Conservation (phyloP, 257 asterid species). For the Asclepias syriaca region DNA sequence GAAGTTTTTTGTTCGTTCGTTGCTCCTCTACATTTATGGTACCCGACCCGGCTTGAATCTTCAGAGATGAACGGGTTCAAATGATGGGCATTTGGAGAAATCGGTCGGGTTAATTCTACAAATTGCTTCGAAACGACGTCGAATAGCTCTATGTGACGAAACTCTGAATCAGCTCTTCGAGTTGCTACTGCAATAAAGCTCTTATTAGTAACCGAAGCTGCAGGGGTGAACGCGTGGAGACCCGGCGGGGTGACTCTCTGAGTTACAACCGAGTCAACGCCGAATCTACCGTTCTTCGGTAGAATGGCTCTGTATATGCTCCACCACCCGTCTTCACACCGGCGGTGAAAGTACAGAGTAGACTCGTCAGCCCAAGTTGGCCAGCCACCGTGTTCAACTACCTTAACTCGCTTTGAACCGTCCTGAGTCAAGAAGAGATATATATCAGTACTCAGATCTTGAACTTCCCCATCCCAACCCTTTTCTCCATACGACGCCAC, state of each 20-base stretch:
- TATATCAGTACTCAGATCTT: slow-evolving; percentile 67
- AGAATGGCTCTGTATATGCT: slow-evolving; percentile 60
- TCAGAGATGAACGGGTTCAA: slow-evolving; percentile 73
- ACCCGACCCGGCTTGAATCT: slow-evolving; percentile 54
- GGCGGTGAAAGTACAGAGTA: slow-evolving; percentile 71
- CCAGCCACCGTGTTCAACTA: slow-evolving; percentile 90
- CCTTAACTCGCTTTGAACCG: slow-evolving; percentile 70
- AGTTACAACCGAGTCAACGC: slow-evolving; percentile 34
- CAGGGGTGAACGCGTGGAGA: slow-evolving; percentile 89
- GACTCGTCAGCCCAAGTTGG: slow-evolving; percentile 84
- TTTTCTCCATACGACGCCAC: slow-evolving; percentile 69
- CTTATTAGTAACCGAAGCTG: slow-evolving; percentile 46
- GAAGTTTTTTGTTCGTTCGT: slow-evolving; percentile 24
- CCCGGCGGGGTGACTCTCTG: slow-evolving; percentile 82
- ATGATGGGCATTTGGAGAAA: slow-evolving; percentile 62
- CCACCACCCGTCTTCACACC: slow-evolving; percentile 88
- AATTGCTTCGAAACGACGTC: slow-evolving; percentile 40
- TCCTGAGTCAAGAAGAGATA: slow-evolving; percentile 57
- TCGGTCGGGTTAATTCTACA: slow-evolving; percentile 41
- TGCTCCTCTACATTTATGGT: slow-evolving; percentile 65
- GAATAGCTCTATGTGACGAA: slow-evolving; percentile 71
- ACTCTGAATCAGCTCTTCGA: slow-evolving; percentile 54
- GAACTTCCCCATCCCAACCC: slow-evolving; percentile 81
- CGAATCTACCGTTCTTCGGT: slow-evolving; percentile 17
- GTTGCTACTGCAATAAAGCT: slow-evolving; percentile 77